Percentiles rank a stretch among this genome's conserved stretches.
phyloP scores from a whole-genome alignment of 2,329 filamentous ascomycete species.

The Claviceps sp. region DNA sequence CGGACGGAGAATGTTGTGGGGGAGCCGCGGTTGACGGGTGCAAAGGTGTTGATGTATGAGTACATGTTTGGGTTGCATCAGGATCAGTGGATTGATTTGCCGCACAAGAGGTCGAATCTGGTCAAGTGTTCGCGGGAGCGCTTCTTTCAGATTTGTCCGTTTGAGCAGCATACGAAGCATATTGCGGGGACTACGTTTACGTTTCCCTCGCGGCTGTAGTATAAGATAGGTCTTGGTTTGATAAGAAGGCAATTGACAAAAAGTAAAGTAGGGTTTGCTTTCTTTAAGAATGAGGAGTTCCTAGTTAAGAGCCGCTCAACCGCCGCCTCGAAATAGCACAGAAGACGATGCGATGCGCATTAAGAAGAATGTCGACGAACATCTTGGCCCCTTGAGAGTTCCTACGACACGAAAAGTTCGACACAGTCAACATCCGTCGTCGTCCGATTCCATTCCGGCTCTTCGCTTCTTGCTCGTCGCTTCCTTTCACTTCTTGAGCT shows the following conservation, averaged over 20 bases:
- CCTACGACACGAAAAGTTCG: too few relatives aligned
- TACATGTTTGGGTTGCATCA: constrained; percentile 2
- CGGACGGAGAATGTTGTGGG: constrained; percentile 45
- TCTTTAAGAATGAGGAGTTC: too few relatives aligned
- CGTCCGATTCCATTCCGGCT: too few relatives aligned
- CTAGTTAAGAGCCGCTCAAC: too few relatives aligned
- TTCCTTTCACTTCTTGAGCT: too few relatives aligned
- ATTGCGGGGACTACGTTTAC: background rate
- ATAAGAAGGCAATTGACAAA: background rate
- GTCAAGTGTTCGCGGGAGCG: constrained; percentile 1
- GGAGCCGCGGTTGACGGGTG: constrained; percentile 36
- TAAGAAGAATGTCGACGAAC: too few relatives aligned
- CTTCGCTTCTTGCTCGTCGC: too few relatives aligned
- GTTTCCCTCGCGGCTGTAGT: background rate
- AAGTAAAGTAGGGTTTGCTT: too few relatives aligned
- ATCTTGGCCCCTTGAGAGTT: too few relatives aligned
- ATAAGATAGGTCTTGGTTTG: background rate
- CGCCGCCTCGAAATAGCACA: too few relatives aligned
- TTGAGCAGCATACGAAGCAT: background rate
- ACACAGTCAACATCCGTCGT: too few relatives aligned
- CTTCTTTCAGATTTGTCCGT: constrained; percentile 2
- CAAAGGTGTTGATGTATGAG: background rate
- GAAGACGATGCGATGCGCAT: too few relatives aligned
- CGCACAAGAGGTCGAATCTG: background rate
- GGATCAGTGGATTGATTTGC: constrained; percentile 1